Base-by-base conservation (phyloP, 2,329 filamentous ascomycete species). In the Alternaria solani region DNA sequence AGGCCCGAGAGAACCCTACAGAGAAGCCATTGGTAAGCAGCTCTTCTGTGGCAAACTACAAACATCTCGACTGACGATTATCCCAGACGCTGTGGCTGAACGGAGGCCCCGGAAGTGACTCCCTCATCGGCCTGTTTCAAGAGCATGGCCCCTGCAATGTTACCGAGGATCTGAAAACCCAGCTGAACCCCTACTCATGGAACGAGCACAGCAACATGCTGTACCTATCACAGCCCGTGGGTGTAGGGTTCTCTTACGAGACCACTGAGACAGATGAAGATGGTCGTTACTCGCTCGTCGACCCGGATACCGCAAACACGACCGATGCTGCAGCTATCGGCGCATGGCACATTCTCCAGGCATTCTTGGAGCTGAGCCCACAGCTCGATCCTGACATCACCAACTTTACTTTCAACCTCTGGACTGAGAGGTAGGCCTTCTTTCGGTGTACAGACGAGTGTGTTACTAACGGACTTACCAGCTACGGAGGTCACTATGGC, bases 121-220 rank as follows among this genome's bases (percentile, higher is more conserved):
- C 82, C 9, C 77, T 88, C 70, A 84, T 87, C 59, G 85, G 86
- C 1, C 70, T 88, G 3, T 87, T 88, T 61, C 81, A 86, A 52
- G 74, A 73, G 47, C 64, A 69, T 49, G 69, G 69, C 4, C 69
- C 69, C 18, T 71, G 69, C 57, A 70, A 71, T 36, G 63, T 70
- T 7, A 79, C 80, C 18, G 75, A 80, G 44, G 75, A 76, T 26
- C 62, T 73, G 52, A 76, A 73, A 63, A 78, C 68, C 3, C 72
- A 74, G 52, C 66, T 64, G 32, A 81, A 80, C 32, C 76, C 78
- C 1, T 74, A 79, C 55, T 74, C 74, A 3, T 80, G 78, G 78
- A 80, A 79, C 48, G 75, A 79, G 53, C 68, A 66, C 9, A 78
- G 75, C 12, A 79, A 74, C 51, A 76, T 80, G 69, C 73, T 80